Evolutionary conservation across 495 filamentous ascomycete genomes (phyloP).

Genomic region (Penicillium salamii): DNA sequence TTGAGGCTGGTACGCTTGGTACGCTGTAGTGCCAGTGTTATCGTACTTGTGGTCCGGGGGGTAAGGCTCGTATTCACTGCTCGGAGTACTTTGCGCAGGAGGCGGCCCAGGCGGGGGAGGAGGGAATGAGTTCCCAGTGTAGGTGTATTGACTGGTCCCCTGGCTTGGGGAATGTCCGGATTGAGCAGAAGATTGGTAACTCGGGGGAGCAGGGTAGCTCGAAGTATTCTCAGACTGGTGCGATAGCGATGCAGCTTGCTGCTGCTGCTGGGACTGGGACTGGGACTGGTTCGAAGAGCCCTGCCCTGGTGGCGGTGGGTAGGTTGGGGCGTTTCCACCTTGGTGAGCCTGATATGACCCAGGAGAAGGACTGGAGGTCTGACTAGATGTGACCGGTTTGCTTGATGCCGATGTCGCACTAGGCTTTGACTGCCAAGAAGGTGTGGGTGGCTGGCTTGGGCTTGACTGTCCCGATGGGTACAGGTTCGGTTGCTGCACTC

Average conservation of each 20-base stretch:
- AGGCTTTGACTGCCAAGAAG: conserved; percentile 13
- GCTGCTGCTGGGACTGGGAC: too few relatives aligned
- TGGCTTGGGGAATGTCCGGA: conserved; percentile 9
- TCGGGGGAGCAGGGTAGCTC: conserved; percentile 8
- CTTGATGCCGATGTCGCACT: conserved; percentile 7
- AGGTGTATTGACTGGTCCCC: conserved; percentile 25
- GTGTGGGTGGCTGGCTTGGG: conserved; percentile 5
- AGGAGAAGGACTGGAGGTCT: background rate
- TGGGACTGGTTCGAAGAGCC: background rate
- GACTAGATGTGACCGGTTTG: background rate
- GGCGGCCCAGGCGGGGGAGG: conserved; percentile 40
- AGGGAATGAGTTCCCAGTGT: conserved; percentile 44
- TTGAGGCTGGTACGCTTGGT: conserved; percentile 11
- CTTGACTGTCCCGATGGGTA: conserved; percentile 16
- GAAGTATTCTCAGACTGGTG: conserved; percentile 5
- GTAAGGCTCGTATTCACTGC: conserved; percentile 20
- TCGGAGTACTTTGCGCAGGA: conserved; percentile 28
- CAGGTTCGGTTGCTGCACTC: conserved; percentile 17
- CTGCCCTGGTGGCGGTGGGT: conserved; percentile 1
- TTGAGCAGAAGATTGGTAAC: conserved; percentile 18
- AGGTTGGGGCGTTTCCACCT: conserved; percentile 3
- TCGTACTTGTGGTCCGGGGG: conserved; percentile 8
- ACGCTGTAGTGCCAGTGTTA: conserved; percentile 3
- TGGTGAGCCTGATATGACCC: background rate
- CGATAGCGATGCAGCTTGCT: conserved; percentile 1